These are phyloP conservation scores for Arachnopeziza araneosa DNA, from an alignment of 2,329 filamentous ascomycete genomes.

Conservation along the genomic window DNA sequence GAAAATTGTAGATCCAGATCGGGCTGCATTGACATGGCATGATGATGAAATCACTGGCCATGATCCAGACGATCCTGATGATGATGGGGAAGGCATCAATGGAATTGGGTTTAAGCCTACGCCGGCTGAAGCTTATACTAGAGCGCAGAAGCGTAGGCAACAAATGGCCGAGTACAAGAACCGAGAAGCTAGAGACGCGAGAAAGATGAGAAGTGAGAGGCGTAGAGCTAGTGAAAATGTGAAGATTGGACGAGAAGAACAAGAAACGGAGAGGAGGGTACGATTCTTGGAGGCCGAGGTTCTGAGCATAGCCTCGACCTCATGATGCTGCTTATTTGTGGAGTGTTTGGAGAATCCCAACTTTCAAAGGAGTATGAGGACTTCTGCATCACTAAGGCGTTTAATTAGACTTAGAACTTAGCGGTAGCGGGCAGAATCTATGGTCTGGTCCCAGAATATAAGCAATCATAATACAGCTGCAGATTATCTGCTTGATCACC, in stretches of 20 bases:
- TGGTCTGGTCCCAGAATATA: neutral
- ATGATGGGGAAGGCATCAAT: constrained; percentile 63
- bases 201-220: constrained; percentile 48
- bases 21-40: constrained; percentile 60
- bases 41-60: constrained; percentile 64
- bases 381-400: neutral
- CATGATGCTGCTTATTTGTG: neutral
- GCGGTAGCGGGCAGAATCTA: too few relatives aligned
- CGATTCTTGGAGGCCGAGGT: constrained; percentile 21
- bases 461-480: too few relatives aligned
- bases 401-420: neutral
- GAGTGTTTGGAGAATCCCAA: neutral
- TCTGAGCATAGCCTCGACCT: neutral
- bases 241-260: constrained; percentile 1
- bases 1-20: constrained; percentile 26
- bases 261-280: constrained; percentile 25
- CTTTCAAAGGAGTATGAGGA: neutral
- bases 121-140: constrained; percentile 52
- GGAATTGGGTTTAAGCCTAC: constrained; percentile 63
- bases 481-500: constrained; percentile 18
- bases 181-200: constrained; percentile 55
- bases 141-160: constrained; percentile 50
- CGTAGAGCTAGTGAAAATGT: constrained; percentile 33
- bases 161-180: constrained; percentile 59
- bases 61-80: constrained; percentile 58